Percentiles rank a stretch among this genome's conserved stretches.
Evolutionary conservation across 305 asterid species (phyloP).

Genomic region (Fraxinus angustifolia): DNA sequence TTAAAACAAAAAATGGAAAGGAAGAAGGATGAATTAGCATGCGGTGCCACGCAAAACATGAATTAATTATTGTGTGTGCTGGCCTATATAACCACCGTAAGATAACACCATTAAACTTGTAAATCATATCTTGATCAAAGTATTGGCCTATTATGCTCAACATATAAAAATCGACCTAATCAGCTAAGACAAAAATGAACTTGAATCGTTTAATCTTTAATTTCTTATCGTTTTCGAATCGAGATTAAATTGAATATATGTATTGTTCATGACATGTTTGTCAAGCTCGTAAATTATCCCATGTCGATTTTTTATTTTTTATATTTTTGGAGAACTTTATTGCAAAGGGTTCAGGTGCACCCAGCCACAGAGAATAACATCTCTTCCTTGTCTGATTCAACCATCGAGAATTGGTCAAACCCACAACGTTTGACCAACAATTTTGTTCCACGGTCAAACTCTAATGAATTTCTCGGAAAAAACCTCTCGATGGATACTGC

Average conservation of each 20-base stretch:
- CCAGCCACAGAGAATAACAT: constrained; percentile 1
- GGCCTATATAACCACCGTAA: background rate
- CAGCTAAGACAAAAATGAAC: background rate
- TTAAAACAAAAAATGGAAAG: background rate
- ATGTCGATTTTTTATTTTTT: background rate
- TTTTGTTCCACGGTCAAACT: constrained; percentile 54
- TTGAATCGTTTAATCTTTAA: background rate
- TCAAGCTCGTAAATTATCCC: background rate
- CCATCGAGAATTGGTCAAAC: constrained; percentile 79
- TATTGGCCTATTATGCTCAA: background rate
- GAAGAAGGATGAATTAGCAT: background rate
- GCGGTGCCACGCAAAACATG: background rate
- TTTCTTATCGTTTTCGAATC: background rate
- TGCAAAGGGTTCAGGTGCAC: background rate
- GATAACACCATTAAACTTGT: background rate
- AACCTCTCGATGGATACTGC: background rate
- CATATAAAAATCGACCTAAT: background rate
- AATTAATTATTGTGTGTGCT: background rate
- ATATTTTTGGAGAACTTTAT: background rate
- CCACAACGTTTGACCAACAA: constrained; percentile 69
- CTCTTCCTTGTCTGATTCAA: constrained; percentile 38
- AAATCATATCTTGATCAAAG: background rate
- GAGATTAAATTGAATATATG: background rate
- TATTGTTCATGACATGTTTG: background rate
- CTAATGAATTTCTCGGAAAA: constrained; percentile 43